These are phyloP conservation scores for Solanum aculeatissimum DNA, from an alignment of 305 asterid species.

Conservation along the genomic window DNA sequence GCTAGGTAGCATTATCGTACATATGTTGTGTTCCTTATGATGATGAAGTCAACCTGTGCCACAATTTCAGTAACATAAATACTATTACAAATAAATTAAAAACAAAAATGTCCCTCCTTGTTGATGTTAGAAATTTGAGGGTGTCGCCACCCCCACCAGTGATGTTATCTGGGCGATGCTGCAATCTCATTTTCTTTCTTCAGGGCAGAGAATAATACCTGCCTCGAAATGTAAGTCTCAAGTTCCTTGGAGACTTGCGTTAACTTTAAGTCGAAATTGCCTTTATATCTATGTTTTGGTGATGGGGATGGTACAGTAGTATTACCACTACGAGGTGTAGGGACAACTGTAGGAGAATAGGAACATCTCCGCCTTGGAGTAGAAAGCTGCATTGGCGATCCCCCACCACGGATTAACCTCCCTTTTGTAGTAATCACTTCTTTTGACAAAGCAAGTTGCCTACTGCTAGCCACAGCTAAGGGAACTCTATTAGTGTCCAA, in stretches of 20 bases:
- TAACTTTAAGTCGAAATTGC: constrained; percentile 66
- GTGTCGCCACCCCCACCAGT: background rate
- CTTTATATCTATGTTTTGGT: constrained; percentile 47
- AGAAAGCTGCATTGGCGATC: constrained; percentile 50
- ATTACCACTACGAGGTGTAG: constrained; percentile 2
- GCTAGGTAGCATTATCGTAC: background rate
- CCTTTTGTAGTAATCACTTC: constrained; percentile 22
- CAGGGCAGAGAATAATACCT: constrained; percentile 51
- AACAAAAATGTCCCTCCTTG: background rate
- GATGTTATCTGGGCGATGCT: constrained; percentile 37
- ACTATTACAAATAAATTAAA: background rate
- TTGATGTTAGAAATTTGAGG: background rate
- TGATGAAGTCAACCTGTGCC: background rate
- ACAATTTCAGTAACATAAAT: background rate
- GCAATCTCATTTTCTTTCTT: constrained; percentile 37
- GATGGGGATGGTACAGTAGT: constrained; percentile 15
- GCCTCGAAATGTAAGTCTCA: constrained; percentile 71
- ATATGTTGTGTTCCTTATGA: background rate
- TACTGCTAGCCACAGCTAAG: background rate
- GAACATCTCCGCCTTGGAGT: constrained; percentile 82
- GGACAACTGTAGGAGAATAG: constrained; percentile 38
- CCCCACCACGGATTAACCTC: constrained; percentile 6
- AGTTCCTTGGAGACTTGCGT: constrained; percentile 70
- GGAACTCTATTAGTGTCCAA: constrained; percentile 14
- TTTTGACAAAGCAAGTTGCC: constrained; percentile 18